Evolutionary conservation across 2,329 filamentous ascomycete genomes (phyloP).

Genomic region (Simplicillium sp.): DNA sequence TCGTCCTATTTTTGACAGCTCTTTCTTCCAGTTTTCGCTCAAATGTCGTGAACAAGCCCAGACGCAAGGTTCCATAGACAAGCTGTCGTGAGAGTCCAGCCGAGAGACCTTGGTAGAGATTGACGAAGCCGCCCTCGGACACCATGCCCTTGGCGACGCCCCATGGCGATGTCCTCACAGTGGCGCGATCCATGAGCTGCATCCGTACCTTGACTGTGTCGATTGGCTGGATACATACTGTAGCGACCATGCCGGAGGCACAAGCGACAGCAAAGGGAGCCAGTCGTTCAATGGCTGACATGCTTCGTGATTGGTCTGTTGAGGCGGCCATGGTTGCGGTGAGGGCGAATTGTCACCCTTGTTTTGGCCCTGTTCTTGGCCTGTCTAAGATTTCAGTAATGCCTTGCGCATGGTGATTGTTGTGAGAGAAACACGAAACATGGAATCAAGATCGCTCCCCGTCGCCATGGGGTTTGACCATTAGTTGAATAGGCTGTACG

Average conservation of each 20-base stretch:
- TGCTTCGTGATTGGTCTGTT: no score
- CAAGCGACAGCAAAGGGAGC: conserved; percentile 57
- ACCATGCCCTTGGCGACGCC: conserved; percentile 53
- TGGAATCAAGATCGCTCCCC: no score
- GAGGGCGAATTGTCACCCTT: no score
- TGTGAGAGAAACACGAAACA: no score
- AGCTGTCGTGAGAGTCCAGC: conserved; percentile 59
- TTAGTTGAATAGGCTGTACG: no score
- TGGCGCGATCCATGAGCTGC: conserved; percentile 57
- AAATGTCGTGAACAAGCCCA: conserved; percentile 66
- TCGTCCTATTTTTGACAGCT: conserved; percentile 42
- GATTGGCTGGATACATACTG: conserved; percentile 55
- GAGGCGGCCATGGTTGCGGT: no score
- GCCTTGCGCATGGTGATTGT: no score
- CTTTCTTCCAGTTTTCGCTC: conserved; percentile 43
- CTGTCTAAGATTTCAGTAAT: no score
- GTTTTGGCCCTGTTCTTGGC: no score
- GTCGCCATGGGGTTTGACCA: no score
- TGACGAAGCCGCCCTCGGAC: conserved; percentile 49
- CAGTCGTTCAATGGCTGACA: neutral
- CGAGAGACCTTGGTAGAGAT: conserved; percentile 60
- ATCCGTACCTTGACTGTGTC: conserved; percentile 69
- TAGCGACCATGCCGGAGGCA: conserved; percentile 58
- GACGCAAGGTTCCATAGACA: conserved; percentile 61
- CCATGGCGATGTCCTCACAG: conserved; percentile 46